Percentiles rank a stretch among this genome's conserved stretches.
These are phyloP conservation scores for Aspergillus niger DNA, from an alignment of 2,329 filamentous ascomycete genomes.

Conservation along the genomic window DNA sequence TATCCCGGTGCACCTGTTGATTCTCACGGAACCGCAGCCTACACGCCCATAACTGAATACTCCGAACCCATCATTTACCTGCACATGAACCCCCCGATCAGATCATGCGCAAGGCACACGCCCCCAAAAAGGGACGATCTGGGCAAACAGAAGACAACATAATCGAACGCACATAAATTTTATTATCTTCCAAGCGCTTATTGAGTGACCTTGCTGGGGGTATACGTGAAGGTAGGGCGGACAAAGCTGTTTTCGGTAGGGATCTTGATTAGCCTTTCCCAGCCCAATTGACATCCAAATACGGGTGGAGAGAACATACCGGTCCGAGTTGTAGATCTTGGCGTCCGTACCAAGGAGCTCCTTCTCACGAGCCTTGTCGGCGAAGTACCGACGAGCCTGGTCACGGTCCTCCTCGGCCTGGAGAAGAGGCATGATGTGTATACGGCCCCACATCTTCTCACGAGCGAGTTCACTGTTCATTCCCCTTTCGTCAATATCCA, in stretches of 20 bases:
- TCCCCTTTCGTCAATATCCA: background rate
- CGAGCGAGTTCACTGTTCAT: constrained; percentile 77
- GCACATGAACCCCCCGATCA: background rate
- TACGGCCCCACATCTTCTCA: constrained; percentile 98
- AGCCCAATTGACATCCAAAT: background rate
- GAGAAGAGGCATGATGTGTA: constrained; percentile 88
- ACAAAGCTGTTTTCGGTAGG: constrained; percentile 64
- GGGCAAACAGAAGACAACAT: constrained; percentile 9
- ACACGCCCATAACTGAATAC: constrained; percentile 2
- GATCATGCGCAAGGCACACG: constrained; percentile 10
- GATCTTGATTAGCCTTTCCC: constrained; percentile 10
- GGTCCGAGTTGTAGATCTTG: constrained; percentile 83
- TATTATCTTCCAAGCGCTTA: constrained; percentile 40
- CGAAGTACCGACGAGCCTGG: constrained; percentile 81
- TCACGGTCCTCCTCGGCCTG: constrained; percentile 97
- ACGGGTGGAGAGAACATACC: constrained; percentile 57
- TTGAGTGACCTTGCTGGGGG: constrained; percentile 65
- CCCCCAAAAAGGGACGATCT: constrained; percentile 6
- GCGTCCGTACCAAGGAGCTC: constrained; percentile 81
- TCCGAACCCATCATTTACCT: constrained; percentile 5
- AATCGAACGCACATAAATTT: constrained; percentile 11
- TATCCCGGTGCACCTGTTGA: constrained; percentile 8
- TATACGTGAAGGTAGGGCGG: constrained; percentile 74
- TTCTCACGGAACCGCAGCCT: constrained; percentile 1
- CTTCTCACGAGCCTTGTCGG: constrained; percentile 87